Base-by-base conservation (phyloP, 2,329 filamentous ascomycete genomes). In the Aciculosporium take region DNA sequence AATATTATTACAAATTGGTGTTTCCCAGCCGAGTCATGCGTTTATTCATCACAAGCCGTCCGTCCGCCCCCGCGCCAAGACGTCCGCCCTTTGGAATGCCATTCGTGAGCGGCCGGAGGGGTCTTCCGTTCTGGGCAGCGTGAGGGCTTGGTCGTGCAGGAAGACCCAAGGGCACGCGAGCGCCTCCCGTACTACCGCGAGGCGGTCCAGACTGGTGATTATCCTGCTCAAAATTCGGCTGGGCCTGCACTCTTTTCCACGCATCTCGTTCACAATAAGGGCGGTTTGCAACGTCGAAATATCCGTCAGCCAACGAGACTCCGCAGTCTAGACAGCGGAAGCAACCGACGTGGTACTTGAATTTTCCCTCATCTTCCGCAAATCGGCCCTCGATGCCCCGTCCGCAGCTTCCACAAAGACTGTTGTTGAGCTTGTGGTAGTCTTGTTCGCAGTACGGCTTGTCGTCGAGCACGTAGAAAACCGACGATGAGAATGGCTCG, bases 361-460 rank as follows among this genome's bases (percentile, higher is more conserved):
- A 71, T 27, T 71, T 66, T 30, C 67, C 61, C 52, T 86, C 83
- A 24, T 91, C 93, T 57, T 94, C 87, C 29, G 95, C 69, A 53
- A 94, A 98, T 51, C 88, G 81, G 0, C 91, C 91, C 60, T 98
- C 91, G 50, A 98, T 96, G 12, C 91, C 91, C 9, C 69, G 68
- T 48, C 83, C 74, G 59, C 91, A 98, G 24, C 72, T 72, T 13
- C 74, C 73, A 57, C 91, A 98, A 1, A 95, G 65, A 36, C 85
- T 94, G 39, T 82, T 81, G 52, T 96, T 96, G 27, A 91, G 72
- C 58, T 83, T 75, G 63, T 98, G 91, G 57, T 96, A 98, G 61
- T 96, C 87, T 38, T 80, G 78, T 50, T 86, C 81, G 61, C 91
- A 96, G 62, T 89, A 95, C 0, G 91, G 91, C 45, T 77, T 72